Percentiles rank a stretch among this genome's conserved stretches.
These are phyloP conservation scores for Niveomyces coronatus DNA, from an alignment of 2,329 filamentous ascomycete species.

Conservation along the genomic window DNA sequence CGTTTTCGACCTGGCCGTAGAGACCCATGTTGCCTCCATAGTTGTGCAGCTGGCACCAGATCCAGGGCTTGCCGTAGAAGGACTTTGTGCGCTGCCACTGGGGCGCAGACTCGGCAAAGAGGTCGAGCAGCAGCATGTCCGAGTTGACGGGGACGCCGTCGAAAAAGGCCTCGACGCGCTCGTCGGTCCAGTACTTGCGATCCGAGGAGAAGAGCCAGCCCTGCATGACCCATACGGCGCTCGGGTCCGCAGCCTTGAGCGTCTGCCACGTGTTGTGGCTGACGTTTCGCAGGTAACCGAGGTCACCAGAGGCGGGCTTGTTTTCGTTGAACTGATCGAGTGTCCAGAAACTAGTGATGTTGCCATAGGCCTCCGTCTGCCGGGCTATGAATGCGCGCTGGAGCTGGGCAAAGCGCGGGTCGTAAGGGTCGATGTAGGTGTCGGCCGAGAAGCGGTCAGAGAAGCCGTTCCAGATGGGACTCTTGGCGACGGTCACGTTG, in stretches of 20 bases:
- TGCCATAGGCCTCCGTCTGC: constrained; percentile 35
- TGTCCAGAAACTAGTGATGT: constrained; percentile 37
- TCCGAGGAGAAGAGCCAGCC: constrained; percentile 36
- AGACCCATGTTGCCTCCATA: constrained; percentile 36
- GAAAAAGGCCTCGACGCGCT: constrained; percentile 34
- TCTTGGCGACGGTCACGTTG: constrained; percentile 31
- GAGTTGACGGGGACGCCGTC: constrained; percentile 28
- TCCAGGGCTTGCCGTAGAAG: constrained; percentile 39
- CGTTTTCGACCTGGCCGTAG: constrained; percentile 36
- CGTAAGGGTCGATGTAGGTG: constrained; percentile 36
- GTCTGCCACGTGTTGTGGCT: constrained; percentile 28
- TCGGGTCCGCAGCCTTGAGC: constrained; percentile 33
- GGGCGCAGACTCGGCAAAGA: constrained; percentile 36
- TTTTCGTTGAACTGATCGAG: constrained; percentile 46
- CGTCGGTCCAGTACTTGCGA: constrained; percentile 29
- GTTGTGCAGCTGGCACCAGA: constrained; percentile 39
- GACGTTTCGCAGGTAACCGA: constrained; percentile 31
- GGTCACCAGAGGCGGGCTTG: constrained; percentile 33
- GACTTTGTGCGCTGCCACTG: constrained; percentile 37
- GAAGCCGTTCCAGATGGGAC: constrained; percentile 33
- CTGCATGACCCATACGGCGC: constrained; percentile 39
- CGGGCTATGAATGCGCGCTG: constrained; percentile 36
- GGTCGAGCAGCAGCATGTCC: constrained; percentile 38
- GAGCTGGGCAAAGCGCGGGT: constrained; percentile 30
- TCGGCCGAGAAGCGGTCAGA: constrained; percentile 31